Evolutionary conservation across 1,284 basidiomycete genomes (phyloP).

Genomic region (Mycosarcoma mackinlayi): DNA sequence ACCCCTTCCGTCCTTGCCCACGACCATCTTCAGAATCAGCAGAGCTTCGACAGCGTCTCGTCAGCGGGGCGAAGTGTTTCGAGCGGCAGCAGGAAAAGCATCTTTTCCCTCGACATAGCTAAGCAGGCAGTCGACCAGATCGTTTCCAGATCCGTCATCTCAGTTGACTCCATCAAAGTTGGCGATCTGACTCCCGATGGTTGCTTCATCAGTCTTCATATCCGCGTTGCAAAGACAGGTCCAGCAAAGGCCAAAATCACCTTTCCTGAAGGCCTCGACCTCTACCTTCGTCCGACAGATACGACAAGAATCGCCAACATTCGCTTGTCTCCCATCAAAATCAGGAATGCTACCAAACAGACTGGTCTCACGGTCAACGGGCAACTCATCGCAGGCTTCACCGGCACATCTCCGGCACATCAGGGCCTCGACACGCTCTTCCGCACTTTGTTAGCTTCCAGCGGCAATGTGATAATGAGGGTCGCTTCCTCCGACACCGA

Average conservation of each 20-base stretch:
- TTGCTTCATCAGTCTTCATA: constrained; percentile 22
- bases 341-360: constrained; percentile 22
- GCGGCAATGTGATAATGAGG: constrained; percentile 9
- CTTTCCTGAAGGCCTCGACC: constrained; percentile 45
- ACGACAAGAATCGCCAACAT: constrained; percentile 24
- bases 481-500: constrained; percentile 30
- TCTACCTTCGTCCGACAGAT: constrained; percentile 30
- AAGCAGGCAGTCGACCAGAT: constrained; percentile 43
- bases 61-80: not conserved
- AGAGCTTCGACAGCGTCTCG: constrained; percentile 5
- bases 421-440: constrained; percentile 31
- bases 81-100: constrained; percentile 4
- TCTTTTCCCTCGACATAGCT: constrained; percentile 34
- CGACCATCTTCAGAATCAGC: constrained; percentile 8
- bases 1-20: not conserved
- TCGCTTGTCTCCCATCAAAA: constrained; percentile 30
- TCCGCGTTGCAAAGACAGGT: constrained; percentile 37
- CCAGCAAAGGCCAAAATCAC: constrained; percentile 49
- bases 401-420: not conserved
- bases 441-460: constrained; percentile 19
- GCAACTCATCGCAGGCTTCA: not conserved
- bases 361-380: constrained; percentile 29
- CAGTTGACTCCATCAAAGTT: constrained; percentile 30
- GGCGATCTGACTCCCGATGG: constrained; percentile 23
- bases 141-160: constrained; percentile 34